Evolutionary conservation across 2,329 filamentous ascomycete species (phyloP).

Genomic region (Hymenotorrendiella dingleyae): DNA sequence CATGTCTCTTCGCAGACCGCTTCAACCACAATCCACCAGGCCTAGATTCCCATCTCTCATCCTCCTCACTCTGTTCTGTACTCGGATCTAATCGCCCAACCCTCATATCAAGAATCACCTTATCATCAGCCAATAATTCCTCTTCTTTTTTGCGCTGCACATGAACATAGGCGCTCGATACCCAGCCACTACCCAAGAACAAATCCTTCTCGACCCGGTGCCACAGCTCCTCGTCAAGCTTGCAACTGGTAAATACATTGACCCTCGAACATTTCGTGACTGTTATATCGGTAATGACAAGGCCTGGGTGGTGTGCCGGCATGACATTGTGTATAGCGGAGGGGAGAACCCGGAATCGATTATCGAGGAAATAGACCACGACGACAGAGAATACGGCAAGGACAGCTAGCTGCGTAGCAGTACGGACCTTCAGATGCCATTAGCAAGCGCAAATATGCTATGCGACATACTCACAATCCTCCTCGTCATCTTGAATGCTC

Average conservation of each 20-base stretch:
- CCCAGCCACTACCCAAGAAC: slow-evolving; percentile 58
- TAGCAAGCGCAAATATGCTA: no score
- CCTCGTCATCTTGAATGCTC: slow-evolving; percentile 27
- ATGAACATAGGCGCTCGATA: slow-evolving; percentile 61
- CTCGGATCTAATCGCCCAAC: slow-evolving; percentile 56
- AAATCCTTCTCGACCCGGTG: slow-evolving; percentile 67
- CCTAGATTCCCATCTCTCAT: slow-evolving; percentile 60
- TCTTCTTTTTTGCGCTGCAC: slow-evolving; percentile 66
- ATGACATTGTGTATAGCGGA: slow-evolving; percentile 62
- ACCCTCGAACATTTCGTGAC: slow-evolving; percentile 57
- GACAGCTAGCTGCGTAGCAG: slow-evolving; percentile 28
- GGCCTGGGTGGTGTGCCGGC: slow-evolving; percentile 61
- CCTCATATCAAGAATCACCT: slow-evolving; percentile 58
- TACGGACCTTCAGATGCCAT: no score
- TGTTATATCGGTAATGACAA: slow-evolving; percentile 65
- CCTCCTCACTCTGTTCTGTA: slow-evolving; percentile 43
- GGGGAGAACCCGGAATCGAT: slow-evolving; percentile 62
- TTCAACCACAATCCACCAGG: slow-evolving; percentile 66
- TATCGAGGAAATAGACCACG: slow-evolving; percentile 60
- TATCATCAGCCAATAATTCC: slow-evolving; percentile 55
- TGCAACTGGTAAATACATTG: slow-evolving; percentile 54
- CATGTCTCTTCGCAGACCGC: slow-evolving; percentile 39
- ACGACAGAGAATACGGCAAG: slow-evolving; percentile 44
- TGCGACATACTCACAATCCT: slow-evolving; percentile 26
- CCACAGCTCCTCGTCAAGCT: slow-evolving; percentile 53